Evolutionary conservation across 2,329 filamentous ascomycete genomes (phyloP).

Genomic region (Shiraia sp.): DNA sequence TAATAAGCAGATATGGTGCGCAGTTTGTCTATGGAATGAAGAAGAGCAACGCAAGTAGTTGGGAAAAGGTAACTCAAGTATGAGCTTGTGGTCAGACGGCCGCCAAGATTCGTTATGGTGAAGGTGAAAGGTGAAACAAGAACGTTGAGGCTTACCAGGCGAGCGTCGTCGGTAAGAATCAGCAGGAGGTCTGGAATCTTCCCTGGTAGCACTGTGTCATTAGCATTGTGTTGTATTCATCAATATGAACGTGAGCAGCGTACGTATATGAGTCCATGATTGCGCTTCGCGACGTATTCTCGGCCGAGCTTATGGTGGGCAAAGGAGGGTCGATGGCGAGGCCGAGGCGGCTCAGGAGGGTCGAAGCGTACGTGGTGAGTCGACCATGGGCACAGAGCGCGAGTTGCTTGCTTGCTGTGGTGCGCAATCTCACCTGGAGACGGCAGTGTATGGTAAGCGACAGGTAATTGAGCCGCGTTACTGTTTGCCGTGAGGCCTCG

Average conservation of each 20-base stretch:
- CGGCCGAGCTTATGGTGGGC: background rate
- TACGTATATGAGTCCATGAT: conserved; percentile 47
- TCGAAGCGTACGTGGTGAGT: conserved; percentile 13
- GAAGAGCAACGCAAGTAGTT: too few relatives aligned
- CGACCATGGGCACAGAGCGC: conserved; percentile 22
- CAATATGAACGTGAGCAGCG: conserved; percentile 7
- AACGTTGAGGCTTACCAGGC: conserved; percentile 60
- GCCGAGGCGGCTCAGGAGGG: conserved; percentile 13
- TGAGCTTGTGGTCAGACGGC: background rate
- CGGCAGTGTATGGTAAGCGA: conserved; percentile 25
- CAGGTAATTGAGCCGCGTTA: conserved; percentile 36
- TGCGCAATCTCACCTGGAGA: conserved; percentile 29
- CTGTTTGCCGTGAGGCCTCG: conserved; percentile 50
- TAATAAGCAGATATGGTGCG: background rate
- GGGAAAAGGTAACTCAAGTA: background rate
- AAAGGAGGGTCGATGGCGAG: conserved; percentile 2
- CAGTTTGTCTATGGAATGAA: too few relatives aligned
- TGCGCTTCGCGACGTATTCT: background rate
- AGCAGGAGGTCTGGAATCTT: conserved; percentile 59
- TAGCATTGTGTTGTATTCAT: conserved; percentile 10
- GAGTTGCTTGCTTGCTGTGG: conserved; percentile 15
- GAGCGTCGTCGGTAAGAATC: conserved; percentile 63
- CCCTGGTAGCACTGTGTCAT: conserved; percentile 43
- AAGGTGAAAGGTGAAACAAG: background rate
- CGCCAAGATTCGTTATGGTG: background rate